A percentile compares a stretch with the other conserved stretches of the same genome.
These are phyloP conservation scores for Kluyveromyces marxianus DNA, from an alignment of 1,139 yeast species.

Conservation along the genomic window DNA sequence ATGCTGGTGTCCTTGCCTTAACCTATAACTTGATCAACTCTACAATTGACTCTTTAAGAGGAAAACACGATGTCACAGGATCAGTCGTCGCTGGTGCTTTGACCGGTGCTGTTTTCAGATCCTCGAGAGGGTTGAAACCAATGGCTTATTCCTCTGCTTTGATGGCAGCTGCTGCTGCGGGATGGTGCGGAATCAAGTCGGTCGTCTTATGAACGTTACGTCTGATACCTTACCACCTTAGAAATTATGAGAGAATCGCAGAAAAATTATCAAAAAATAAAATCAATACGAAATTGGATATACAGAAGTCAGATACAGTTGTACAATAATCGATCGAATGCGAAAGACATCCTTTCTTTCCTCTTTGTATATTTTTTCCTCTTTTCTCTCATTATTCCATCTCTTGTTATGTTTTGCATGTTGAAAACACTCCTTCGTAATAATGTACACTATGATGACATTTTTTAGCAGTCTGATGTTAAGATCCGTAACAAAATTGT, in stretches of 20 bases:
- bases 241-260: background rate
- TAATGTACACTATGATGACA: conserved; percentile 3
- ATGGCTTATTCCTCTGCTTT: conserved; percentile 82
- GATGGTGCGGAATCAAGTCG: conserved; percentile 80
- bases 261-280: too few relatives aligned
- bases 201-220: conserved; percentile 12
- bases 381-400: background rate
- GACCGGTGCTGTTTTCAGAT: conserved; percentile 86
- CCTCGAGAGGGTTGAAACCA: conserved; percentile 77
- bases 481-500: background rate
- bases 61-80: conserved; percentile 79
- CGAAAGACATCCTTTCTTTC: background rate
- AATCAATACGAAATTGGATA: too few relatives aligned
- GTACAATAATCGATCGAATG: too few relatives aligned
- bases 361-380: background rate
- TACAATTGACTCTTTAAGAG: conserved; percentile 69
- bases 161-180: conserved; percentile 85
- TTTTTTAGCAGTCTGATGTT: background rate
- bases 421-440: conserved; percentile 1
- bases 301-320: too few relatives aligned
- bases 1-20: conserved; percentile 89
- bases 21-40: conserved; percentile 82
- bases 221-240: background rate
- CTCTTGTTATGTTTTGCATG: conserved; percentile 2
- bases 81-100: conserved; percentile 85